Evolutionary conservation across 257 asterid genomes (phyloP).

Genomic region (Nicotiana benthamiana): DNA sequence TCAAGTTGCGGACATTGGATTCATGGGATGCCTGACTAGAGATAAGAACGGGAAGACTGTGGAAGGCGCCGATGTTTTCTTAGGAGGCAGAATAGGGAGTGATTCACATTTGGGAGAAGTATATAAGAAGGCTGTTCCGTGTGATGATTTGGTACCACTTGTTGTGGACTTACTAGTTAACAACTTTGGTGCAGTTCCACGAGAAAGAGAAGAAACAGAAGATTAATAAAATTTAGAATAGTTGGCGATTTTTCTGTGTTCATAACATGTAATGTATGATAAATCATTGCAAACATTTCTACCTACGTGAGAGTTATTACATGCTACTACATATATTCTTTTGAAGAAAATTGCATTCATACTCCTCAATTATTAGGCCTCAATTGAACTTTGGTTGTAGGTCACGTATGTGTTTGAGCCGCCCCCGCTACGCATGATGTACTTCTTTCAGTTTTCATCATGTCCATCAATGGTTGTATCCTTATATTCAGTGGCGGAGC

Average conservation of each 20-base stretch:
- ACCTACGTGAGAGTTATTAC: not conserved
- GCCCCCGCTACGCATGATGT: too few species aligned
- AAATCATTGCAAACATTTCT: not conserved
- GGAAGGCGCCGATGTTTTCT: constrained; percentile 79
- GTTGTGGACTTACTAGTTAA: constrained; percentile 67
- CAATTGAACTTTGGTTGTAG: too few species aligned
- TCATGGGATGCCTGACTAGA: constrained; percentile 95
- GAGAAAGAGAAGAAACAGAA: constrained; percentile 67
- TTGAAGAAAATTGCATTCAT: not conserved
- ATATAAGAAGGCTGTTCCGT: constrained; percentile 78
- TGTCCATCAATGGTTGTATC: too few species aligned
- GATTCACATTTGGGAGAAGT: constrained; percentile 89
- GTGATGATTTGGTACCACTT: constrained; percentile 79
- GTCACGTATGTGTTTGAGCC: too few species aligned
- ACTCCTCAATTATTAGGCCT: too few species aligned
- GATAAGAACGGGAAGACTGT: constrained; percentile 52
- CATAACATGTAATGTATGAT: not conserved
- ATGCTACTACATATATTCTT: not conserved
- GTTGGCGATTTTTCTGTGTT: not conserved
- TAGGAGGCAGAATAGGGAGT: constrained; percentile 90
- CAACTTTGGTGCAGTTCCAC: constrained; percentile 64
- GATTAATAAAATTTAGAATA: constrained; percentile 20
- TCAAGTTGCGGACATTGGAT: constrained; percentile 94
- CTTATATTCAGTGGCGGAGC: too few species aligned
- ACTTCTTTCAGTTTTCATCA: too few species aligned